Base-by-base conservation (phyloP, 495 filamentous ascomycete genomes). In the Aspergillus sclerotioniger region DNA sequence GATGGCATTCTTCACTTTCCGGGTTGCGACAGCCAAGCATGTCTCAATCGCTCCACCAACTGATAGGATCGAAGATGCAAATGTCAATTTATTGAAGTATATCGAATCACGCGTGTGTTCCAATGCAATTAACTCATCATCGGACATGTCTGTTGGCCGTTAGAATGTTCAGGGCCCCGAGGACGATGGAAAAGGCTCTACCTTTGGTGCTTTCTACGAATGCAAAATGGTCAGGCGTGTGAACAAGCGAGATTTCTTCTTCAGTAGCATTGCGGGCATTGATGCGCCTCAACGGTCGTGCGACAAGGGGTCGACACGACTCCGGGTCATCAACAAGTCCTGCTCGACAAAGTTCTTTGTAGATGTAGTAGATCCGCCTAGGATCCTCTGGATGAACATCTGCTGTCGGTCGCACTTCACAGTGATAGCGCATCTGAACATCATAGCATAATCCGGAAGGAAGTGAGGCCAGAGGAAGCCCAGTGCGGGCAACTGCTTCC, bases 31-130 rank as follows among this genome's bases (percentile, higher is more conserved):
- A 29, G 88, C 87, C 62, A 90, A 81, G 70, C 91, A 95, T 0
- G 92, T 95, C 69, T 98, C 95, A 58, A 98, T 96, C 8, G 92
- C 92, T 25, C 93, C 94, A 39, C 94, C 94, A n/a, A 89, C 90
- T 1, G 93, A 91, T 21, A 99, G 78, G 13, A 87, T 71, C 0
- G 93, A 85, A 33, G 90, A 89, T n/a, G 81, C 76, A 65, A 87
- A 96, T 0, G 92, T 94, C 58, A 90, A 77, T 21, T 79, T 80
- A 59, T 93, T 91, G 60, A 96, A 89, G 61, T 99, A 99, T 10
- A 99, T 83, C 0, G 95, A 98, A 62, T 92, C 92, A 21, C 85
- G 80, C 1, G 80, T 78, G 35, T 83, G 77, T 58, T 89, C 85
- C 57, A 90, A 69, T 0, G 78, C 67, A 25, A 87, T 81, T 6